Conservation (phyloP, 345 rosid genomes). For the Carallia pectinifolia region DNA sequence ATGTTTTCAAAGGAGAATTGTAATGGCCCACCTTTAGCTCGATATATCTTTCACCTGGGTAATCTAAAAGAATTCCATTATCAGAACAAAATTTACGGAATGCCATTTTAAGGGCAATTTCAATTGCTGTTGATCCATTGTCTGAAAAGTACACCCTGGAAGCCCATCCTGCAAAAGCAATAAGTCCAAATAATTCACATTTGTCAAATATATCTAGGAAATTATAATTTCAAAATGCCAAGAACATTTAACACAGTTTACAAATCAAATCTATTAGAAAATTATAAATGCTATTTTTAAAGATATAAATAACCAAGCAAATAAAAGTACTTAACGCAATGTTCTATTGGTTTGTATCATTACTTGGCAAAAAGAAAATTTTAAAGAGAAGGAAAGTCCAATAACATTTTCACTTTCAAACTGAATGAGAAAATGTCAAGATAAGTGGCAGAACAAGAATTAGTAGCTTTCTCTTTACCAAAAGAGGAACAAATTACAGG, state of each 20-base stretch:
- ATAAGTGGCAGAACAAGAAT: not conserved
- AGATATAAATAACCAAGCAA: no score
- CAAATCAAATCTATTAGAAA: not conserved
- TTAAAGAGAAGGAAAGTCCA: no score
- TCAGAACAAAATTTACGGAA: constrained; percentile 76
- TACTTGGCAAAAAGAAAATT: no score
- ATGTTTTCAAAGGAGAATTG: constrained; percentile 2
- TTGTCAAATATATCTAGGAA: not conserved
- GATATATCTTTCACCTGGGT: constrained; percentile 32
- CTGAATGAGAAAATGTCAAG: not conserved
- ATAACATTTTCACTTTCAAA: no score
- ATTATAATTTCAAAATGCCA: constrained; percentile 2
- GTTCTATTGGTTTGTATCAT: no score
- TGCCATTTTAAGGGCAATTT: constrained; percentile 97
- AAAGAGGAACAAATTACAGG: not conserved
- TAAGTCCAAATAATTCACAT: not conserved
- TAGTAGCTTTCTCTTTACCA: not conserved
- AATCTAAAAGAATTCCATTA: constrained; percentile 39
- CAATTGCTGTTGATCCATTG: constrained; percentile 93
- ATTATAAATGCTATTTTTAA: not conserved
- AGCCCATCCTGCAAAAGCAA: constrained; percentile 78
- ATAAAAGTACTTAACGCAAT: no score
- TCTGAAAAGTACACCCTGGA: constrained; percentile 84
- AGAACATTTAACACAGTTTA: not conserved
- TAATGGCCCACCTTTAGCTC: constrained; percentile 53